A percentile compares a stretch with the other conserved stretches of the same genome.
Evolutionary conservation across 768 basidiomycete genomes (phyloP).

Genomic region (Butyriboletus loyo): DNA sequence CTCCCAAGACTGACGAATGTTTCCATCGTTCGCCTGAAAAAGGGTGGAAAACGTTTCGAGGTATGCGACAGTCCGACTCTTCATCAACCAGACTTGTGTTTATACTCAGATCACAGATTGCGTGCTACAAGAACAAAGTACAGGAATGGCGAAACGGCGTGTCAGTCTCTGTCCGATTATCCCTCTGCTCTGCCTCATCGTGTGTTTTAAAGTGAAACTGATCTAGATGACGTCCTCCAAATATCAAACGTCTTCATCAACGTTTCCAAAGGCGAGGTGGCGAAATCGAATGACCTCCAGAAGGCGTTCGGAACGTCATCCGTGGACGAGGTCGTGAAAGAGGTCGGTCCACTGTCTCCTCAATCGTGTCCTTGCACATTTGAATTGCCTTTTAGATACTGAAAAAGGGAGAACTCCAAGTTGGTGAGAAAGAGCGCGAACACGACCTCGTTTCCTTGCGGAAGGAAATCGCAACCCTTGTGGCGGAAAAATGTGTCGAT

Average conservation of each 20-base stretch:
- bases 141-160: constrained; percentile 94
- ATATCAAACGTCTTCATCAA: constrained; percentile 95
- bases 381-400: constrained; percentile 60
- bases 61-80: constrained; percentile 35
- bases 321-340: constrained; percentile 69
- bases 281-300: constrained; percentile 83
- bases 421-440: constrained; percentile 94
- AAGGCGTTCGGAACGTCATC: constrained; percentile 86
- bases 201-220: constrained; percentile 64
- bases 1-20: constrained; percentile 88
- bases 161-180: constrained; percentile 40
- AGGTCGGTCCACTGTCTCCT: constrained; percentile 47
- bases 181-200: background rate
- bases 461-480: constrained; percentile 88
- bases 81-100: background rate
- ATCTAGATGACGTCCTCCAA: constrained; percentile 93
- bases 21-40: constrained; percentile 92
- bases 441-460: constrained; percentile 82
- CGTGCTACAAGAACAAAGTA: constrained; percentile 99
- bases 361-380: background rate
- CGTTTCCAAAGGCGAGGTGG: constrained; percentile 94
- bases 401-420: constrained; percentile 94
- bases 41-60: constrained; percentile 97
- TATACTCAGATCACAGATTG: constrained; percentile 54
- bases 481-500: constrained; percentile 95